Conservation (phyloP, 306 rosid genomes). For the Benincasa hispida region DNA sequence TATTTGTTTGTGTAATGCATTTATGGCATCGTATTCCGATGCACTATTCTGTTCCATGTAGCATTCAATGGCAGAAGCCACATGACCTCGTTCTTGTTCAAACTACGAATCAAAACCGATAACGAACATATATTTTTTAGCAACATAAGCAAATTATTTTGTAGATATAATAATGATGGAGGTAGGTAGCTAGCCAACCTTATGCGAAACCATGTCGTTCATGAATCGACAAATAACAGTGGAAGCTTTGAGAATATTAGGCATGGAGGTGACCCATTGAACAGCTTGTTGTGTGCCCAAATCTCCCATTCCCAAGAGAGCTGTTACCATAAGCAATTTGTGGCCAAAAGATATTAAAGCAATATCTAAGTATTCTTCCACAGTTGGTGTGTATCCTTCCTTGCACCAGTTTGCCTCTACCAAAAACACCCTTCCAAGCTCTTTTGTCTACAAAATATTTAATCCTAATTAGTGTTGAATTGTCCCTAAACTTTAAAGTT, state of each 20-base stretch:
- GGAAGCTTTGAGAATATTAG: conserved; percentile 11
- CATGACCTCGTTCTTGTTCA: conserved; percentile 28
- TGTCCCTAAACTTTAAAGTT: background rate
- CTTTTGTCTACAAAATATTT: conserved; percentile 1
- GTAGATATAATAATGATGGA: no score
- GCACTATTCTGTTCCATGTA: conserved; percentile 21
- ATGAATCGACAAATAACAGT: background rate
- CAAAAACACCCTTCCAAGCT: conserved; percentile 12
- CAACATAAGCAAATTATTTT: no score
- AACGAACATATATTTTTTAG: no score
- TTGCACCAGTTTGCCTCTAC: conserved; percentile 36
- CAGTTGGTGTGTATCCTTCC: conserved; percentile 14
- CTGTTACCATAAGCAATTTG: background rate
- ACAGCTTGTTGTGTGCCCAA: conserved; percentile 5
- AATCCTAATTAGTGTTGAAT: background rate
- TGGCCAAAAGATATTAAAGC: conserved; percentile 7
- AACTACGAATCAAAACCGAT: background rate
- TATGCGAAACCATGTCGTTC: conserved; percentile 12
- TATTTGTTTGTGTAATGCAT: background rate
- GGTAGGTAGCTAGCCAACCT: background rate
- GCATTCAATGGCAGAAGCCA: conserved; percentile 23
- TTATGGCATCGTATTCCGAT: conserved; percentile 1
- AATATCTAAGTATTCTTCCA: conserved; percentile 21
- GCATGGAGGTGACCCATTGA: background rate
- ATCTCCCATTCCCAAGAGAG: conserved; percentile 12